These are phyloP conservation scores for Populus deltoides DNA, from an alignment of 345 rosid species.

Conservation along the genomic window DNA sequence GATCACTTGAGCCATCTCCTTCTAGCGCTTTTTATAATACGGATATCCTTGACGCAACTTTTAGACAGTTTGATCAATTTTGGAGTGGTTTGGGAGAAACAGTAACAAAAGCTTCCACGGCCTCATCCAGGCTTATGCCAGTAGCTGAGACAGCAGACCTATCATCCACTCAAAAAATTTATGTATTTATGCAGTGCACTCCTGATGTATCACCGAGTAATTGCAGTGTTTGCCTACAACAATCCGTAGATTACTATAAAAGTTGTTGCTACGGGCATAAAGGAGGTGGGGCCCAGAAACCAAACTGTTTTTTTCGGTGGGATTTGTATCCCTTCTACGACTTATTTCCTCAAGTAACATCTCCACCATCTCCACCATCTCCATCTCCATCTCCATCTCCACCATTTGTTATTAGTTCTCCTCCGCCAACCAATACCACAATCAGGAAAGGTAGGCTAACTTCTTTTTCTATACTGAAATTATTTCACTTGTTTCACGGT, in stretches of 20 bases:
- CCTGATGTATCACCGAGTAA: conserved; percentile 23
- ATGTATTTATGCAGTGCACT: conserved; percentile 30
- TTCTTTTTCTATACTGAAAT: too few species aligned
- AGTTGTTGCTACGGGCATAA: conserved; percentile 22
- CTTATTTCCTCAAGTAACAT: neutral
- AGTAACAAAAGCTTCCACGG: conserved; percentile 18
- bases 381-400: too few species aligned
- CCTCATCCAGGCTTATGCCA: conserved; percentile 3
- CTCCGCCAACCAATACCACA: too few species aligned
- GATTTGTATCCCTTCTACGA: conserved; percentile 12
- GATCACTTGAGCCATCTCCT: conserved; percentile 12
- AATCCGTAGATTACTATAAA: neutral
- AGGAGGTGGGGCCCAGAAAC: conserved; percentile 27
- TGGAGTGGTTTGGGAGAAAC: conserved; percentile 13
- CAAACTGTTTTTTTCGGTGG: conserved; percentile 27
- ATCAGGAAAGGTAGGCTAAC: too few species aligned
- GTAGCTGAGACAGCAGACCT: conserved; percentile 12
- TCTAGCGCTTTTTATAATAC: fast-evolving
- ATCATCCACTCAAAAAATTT: neutral
- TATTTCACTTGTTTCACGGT: too few species aligned
- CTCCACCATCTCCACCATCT: neutral
- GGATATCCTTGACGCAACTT: neutral
- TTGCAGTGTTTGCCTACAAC: conserved; percentile 21
- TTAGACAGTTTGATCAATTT: conserved; percentile 5
- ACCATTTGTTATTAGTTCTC: too few species aligned